Evolutionary conservation across 2,329 filamentous ascomycete species (phyloP), one percentile per base, ranked within the genome.

Genomic region (Aotearoamyces nothofagi): DNA sequence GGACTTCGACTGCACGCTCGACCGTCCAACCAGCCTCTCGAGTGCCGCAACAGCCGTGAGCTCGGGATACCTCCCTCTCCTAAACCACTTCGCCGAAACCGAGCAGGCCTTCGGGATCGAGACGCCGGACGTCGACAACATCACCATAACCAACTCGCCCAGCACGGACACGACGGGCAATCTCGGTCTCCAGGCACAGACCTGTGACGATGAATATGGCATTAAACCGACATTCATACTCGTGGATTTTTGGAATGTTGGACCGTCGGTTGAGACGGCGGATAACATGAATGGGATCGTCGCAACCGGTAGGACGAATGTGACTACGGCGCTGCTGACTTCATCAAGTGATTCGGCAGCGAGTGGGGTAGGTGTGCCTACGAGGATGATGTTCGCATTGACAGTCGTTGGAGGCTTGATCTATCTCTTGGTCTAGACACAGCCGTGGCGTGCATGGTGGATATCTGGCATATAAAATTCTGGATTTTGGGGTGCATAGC

Each of bases 31-130:
- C 0, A 50, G 52, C 5, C 54, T 73, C 17, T 49, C 52, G 13
- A 47, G 57, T 3, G 62, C 63, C 27, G 44, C 63, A 10, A 43
- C 58, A 1, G 78, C 76, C 2, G 45, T 78, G 15, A 45, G 57
- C 0, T 59, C 61, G 1, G 66, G 67, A 40, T 63, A 70, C 41
- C 63, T 90, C 49, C 70, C 79, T 15, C 58, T 90, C 7, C 63
- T 81, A 57, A 90, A 90, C 59, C 81, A 90, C 56, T 87, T 90
- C 58, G 63, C 78, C 30, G 74, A 86, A 56, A 55, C 61, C 33
- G 53, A 47, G 4, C 46, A 71, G 13, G 48, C 57, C n/a, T 51
- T 62, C 4, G 60, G 58, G 34, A 66, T 81, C 42, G 54, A 67
- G 38, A 56, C 70, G 22, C 77, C 78, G 2, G 66, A 78, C 39